These are phyloP conservation scores for Drechslerella stenobrocha DNA, from an alignment of 2,329 filamentous ascomycete genomes.

Conservation along the genomic window DNA sequence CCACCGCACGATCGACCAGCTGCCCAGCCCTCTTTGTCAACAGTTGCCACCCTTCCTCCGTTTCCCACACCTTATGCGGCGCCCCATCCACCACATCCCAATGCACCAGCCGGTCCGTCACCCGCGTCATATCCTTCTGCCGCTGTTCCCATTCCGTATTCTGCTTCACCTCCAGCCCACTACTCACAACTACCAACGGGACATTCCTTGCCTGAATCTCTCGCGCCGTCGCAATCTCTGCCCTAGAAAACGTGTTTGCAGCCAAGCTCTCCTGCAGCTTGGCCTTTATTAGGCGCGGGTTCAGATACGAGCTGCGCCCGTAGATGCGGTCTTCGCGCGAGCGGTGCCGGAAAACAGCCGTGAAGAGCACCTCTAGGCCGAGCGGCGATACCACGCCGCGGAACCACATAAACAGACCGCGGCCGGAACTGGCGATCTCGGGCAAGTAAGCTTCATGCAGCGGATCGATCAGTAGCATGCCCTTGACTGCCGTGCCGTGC, in stretches of 20 bases:
- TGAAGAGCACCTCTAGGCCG: constrained; percentile 76
- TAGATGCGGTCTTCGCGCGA: constrained; percentile 81
- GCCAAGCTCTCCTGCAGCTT: constrained; percentile 92
- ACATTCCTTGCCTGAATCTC: constrained; percentile 77
- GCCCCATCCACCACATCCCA: constrained; percentile 89
- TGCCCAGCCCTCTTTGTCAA: constrained; percentile 79
- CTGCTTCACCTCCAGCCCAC: constrained; percentile 69
- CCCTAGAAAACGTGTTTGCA: constrained; percentile 77
- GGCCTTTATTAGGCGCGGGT: constrained; percentile 81
- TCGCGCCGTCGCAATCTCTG: constrained; percentile 76
- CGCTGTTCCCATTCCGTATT: constrained; percentile 77
- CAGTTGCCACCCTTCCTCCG: constrained; percentile 68
- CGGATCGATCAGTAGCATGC: constrained; percentile 82
- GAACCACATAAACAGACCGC: constrained; percentile 84
- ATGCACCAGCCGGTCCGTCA: constrained; percentile 75
- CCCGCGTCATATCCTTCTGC: constrained; percentile 77
- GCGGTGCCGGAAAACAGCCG: constrained; percentile 79
- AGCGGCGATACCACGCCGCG: constrained; percentile 84
- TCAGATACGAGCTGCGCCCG: constrained; percentile 76
- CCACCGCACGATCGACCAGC: constrained; percentile 60
- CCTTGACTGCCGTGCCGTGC: constrained; percentile 72
- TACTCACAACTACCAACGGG: constrained; percentile 79
- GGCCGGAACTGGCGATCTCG: constrained; percentile 66
- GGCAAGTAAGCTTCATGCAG: constrained; percentile 83
- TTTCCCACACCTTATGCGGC: constrained; percentile 83